Conservation (phyloP, 176 grass and related monocot genomes). For the Panicum miliaceum region DNA sequence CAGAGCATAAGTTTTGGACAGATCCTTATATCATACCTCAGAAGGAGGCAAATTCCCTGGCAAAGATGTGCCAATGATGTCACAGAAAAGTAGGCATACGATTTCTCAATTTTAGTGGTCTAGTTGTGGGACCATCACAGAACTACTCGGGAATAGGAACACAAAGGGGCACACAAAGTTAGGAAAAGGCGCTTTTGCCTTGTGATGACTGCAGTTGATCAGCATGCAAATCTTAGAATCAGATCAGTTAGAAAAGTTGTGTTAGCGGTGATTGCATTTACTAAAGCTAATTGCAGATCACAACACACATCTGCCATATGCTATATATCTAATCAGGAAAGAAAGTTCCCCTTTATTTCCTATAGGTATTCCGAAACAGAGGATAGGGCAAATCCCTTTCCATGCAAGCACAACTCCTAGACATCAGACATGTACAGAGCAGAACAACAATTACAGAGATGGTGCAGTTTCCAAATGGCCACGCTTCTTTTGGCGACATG, state of each 20-base stretch:
- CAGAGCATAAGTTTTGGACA: conserved; percentile 29
- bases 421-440: conserved; percentile 19
- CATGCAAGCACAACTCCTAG: conserved; percentile 37
- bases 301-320: conserved; percentile 3
- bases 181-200: conserved; percentile 38
- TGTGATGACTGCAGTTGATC: conserved; percentile 42
- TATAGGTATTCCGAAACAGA: conserved; percentile 39
- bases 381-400: conserved; percentile 38
- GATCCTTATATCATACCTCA: conserved; percentile 30
- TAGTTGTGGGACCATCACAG: conserved; percentile 33
- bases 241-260: conserved; percentile 39
- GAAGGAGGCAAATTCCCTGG: conserved; percentile 24
- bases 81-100: conserved; percentile 35
- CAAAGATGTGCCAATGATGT: conserved; percentile 44
- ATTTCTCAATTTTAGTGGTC: conserved; percentile 22
- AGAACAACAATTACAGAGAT: conserved; percentile 34
- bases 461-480: conserved; percentile 32
- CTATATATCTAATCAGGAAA: conserved; percentile 36
- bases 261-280: conserved; percentile 30
- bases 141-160: conserved; percentile 40
- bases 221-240: conserved; percentile 35
- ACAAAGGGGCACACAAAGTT: conserved; percentile 40
- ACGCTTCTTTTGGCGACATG: conserved; percentile 46
- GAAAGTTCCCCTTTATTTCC: not conserved
- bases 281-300: conserved; percentile 29